A percentile compares a stretch with the other conserved stretches of the same genome.
Evolutionary conservation across 768 basidiomycete genomes (phyloP).

Genomic region (Phlegmacium glaucopus): DNA sequence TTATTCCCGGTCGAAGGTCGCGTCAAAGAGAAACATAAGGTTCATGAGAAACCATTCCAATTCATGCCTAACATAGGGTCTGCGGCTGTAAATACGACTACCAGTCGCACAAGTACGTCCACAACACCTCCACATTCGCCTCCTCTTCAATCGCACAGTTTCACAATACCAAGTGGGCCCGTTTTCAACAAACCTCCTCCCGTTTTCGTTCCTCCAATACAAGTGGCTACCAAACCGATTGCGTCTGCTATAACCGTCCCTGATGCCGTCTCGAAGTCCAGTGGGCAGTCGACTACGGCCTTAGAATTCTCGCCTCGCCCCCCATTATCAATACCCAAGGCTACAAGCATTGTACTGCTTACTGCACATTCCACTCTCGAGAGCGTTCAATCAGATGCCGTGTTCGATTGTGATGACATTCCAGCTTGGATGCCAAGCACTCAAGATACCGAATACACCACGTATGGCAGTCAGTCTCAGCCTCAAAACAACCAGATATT

Average conservation of each 20-base stretch:
- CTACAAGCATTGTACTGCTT: slow-evolving; percentile 22
- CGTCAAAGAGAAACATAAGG: slow-evolving; percentile 31
- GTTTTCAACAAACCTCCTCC: slow-evolving; percentile 61
- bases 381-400: slow-evolving; percentile 44
- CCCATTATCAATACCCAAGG: slow-evolving; percentile 25
- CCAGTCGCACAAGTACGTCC: slow-evolving; percentile 36
- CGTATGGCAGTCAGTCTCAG: slow-evolving; percentile 33
- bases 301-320: slow-evolving; percentile 37
- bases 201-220: slow-evolving; percentile 47
- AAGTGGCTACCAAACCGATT: slow-evolving; percentile 12
- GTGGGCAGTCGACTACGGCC: slow-evolving; percentile 39
- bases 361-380: slow-evolving; percentile 56
- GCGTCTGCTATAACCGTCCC: slow-evolving; percentile 11
- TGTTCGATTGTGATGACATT: slow-evolving; percentile 46
- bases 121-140: slow-evolving; percentile 62
- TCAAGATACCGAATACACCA: slow-evolving; percentile 56
- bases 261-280: slow-evolving; percentile 14
- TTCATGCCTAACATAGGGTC: slow-evolving; percentile 15
- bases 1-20: slow-evolving; percentile 41
- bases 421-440: slow-evolving; percentile 56
- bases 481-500: slow-evolving; percentile 26
- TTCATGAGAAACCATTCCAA: slow-evolving; percentile 23
- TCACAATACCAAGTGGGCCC: slow-evolving; percentile 36
- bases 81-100: slow-evolving; percentile 4
- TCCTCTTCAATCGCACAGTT: slow-evolving; percentile 30